Evolutionary conservation across 192 early-diverging fungal genomes (phyloP).

Genomic region (Geosiphon pyriformis): DNA sequence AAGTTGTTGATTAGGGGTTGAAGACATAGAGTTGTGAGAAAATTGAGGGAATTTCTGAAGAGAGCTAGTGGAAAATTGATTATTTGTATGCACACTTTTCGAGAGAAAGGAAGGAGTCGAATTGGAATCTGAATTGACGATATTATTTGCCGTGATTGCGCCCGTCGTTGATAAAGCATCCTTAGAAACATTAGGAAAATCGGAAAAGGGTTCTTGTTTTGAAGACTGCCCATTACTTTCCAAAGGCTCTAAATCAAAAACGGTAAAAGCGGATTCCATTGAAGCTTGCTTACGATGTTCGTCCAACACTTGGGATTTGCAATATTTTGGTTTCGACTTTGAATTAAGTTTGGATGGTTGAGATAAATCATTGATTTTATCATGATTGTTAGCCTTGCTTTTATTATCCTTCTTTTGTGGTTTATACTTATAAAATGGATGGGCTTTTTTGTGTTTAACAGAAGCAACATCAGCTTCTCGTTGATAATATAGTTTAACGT

Average conservation of each 20-base stretch:
- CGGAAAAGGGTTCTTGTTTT: background rate
- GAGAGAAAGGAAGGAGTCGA: no score
- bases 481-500: slow-evolving; percentile 18
- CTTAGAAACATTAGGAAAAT: no score
- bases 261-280: slow-evolving; percentile 21
- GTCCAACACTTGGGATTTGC: slow-evolving; percentile 16
- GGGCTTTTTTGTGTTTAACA: slow-evolving; percentile 18
- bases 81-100: no score
- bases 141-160: no score
- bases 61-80: no score
- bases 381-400: background rate
- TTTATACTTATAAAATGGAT: slow-evolving; percentile 22
- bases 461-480: slow-evolving; percentile 15
- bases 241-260: background rate
- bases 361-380: background rate
- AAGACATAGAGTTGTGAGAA: no score
- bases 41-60: no score
- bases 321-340: background rate
- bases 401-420: slow-evolving; percentile 18
- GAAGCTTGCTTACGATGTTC: slow-evolving; percentile 20
- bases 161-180: no score
- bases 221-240: background rate
- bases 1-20: no score
- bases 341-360: background rate
- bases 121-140: no score